Percentiles rank a stretch among this genome's conserved stretches.
Evolutionary conservation across 2,329 filamentous ascomycete genomes (phyloP).

Genomic region (Diaporthe sp.): DNA sequence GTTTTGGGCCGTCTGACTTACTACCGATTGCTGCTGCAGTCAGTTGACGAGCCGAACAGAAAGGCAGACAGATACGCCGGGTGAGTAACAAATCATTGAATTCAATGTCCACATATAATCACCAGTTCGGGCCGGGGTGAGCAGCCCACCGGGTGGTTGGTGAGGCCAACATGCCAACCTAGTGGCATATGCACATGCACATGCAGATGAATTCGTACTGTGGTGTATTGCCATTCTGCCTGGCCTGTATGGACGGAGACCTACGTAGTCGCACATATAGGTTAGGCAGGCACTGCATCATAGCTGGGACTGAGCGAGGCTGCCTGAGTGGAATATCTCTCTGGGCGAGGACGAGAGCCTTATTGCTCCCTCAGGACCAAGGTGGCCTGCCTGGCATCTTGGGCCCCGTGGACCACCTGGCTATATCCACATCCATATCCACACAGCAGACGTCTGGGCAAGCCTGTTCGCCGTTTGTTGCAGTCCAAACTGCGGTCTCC

Average conservation of each 20-base stretch:
- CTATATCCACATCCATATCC: constrained; percentile 15
- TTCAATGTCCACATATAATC: neutral
- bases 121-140: neutral
- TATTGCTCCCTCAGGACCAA: neutral
- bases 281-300: neutral
- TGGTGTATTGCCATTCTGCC: neutral
- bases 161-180: constrained; percentile 23
- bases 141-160: constrained; percentile 11
- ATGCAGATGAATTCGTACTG: neutral
- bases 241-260: neutral
- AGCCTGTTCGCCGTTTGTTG: constrained; percentile 7
- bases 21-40: too few relatives aligned
- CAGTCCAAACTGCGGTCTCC: constrained; percentile 7
- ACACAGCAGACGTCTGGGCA: too few relatives aligned
- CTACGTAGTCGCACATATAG: neutral
- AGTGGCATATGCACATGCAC: constrained; percentile 8
- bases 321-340: constrained; percentile 1
- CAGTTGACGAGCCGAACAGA: neutral
- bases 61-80: neutral
- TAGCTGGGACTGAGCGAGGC: neutral
- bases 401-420: neutral
- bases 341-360: neutral
- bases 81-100: neutral
- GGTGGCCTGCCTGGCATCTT: neutral
- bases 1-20: too few relatives aligned